phyloP scores from a whole-genome alignment of 2,329 filamentous ascomycete genomes.

The Exophiala aquamarina region DNA sequence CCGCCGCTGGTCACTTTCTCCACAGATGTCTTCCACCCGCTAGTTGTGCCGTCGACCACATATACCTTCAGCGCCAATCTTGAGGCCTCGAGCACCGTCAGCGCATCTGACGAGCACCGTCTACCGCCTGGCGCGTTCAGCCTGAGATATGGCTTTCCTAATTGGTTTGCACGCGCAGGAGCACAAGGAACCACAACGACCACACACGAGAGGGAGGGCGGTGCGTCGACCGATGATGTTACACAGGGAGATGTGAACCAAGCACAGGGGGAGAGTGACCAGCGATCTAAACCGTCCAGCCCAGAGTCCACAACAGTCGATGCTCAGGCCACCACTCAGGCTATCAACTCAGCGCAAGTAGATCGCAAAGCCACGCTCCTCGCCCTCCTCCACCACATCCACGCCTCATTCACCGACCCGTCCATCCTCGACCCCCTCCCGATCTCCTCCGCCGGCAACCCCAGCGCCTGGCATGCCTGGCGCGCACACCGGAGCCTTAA shows the following conservation, averaged over 20 bases:
- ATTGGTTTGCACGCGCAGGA: constrained; percentile 73
- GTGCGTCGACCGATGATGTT: constrained; percentile 37
- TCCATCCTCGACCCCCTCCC: constrained; percentile 75
- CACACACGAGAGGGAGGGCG: constrained; percentile 5
- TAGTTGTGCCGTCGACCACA: constrained; percentile 89
- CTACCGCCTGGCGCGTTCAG: constrained; percentile 88
- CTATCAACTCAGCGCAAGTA: no score
- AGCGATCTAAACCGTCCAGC: no score
- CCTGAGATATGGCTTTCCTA: constrained; percentile 83
- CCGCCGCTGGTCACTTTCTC: constrained; percentile 85
- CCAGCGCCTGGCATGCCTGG: constrained; percentile 94
- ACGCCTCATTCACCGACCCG: constrained; percentile 77
- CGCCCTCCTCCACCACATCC: constrained; percentile 67
- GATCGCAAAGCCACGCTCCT: constrained; percentile 8
- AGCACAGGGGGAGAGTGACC: no score
- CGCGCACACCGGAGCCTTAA: constrained; percentile 61
- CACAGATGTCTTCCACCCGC: constrained; percentile 91
- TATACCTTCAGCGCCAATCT: constrained; percentile 82
- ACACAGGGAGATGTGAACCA: no score
- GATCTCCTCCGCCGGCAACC: constrained; percentile 80
- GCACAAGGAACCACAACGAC: constrained; percentile 39
- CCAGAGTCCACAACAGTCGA: no score
- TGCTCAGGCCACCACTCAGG: no score
- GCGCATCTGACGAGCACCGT: constrained; percentile 77
- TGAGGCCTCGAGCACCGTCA: constrained; percentile 63